These are phyloP conservation scores for Citrus inodora DNA, from an alignment of 345 rosid species.

Conservation along the genomic window DNA sequence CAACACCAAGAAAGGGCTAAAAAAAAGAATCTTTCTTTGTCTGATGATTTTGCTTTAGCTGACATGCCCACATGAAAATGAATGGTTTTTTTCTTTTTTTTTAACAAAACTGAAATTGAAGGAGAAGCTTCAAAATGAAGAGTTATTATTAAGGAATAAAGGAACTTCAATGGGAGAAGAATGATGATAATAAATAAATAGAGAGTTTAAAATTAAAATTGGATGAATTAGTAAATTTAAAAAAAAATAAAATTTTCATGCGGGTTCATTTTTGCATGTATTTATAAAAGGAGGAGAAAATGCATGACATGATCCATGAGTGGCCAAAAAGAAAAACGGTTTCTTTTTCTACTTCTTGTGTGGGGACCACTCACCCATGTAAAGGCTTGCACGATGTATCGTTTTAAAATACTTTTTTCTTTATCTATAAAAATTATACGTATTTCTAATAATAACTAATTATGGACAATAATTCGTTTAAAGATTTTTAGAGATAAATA, in stretches of 20 bases:
- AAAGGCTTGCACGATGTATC: background rate
- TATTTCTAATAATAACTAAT: background rate
- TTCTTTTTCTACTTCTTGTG: background rate
- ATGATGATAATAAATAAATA: background rate
- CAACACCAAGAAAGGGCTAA: constrained; percentile 19
- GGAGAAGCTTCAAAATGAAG: background rate
- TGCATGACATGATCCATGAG: background rate
- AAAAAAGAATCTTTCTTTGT: constrained; percentile 16
- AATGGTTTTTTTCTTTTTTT: background rate
- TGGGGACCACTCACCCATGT: background rate
- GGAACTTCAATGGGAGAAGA: background rate
- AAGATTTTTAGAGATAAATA: too few species aligned
- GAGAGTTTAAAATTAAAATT: background rate
- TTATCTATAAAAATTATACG: background rate
- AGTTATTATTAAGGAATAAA: background rate
- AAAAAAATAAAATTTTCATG: background rate
- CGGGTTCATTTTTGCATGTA: constrained; percentile 2
- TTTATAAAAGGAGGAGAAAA: background rate
- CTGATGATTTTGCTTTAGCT: constrained; percentile 16
- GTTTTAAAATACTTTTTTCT: background rate
- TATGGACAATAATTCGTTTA: background rate
- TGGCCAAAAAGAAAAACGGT: background rate
- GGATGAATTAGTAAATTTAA: background rate
- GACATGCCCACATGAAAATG: constrained; percentile 24
- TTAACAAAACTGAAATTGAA: background rate